Conservation (phyloP, 306 rosid genomes). For the Cucurbita ficifolia region DNA sequence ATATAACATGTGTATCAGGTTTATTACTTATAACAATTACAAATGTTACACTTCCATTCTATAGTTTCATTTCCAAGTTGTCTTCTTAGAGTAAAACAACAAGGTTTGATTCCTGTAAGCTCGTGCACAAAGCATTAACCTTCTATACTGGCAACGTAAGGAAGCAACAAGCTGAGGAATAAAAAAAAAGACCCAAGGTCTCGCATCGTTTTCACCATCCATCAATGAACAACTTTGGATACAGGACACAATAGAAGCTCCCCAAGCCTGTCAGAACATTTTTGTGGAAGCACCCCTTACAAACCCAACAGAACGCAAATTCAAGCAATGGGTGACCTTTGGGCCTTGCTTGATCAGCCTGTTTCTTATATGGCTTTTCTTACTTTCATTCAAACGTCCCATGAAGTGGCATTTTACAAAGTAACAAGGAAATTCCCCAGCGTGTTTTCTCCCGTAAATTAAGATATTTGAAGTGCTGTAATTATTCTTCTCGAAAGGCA, state of each 20-base stretch:
- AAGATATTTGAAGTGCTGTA: too few relatives aligned
- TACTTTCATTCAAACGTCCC: background rate
- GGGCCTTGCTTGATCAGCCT: background rate
- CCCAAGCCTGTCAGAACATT: background rate
- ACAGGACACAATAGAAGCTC: background rate
- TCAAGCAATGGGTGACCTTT: background rate
- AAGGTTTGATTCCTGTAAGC: background rate
- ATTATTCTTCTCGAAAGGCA: background rate
- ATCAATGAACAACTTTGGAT: background rate
- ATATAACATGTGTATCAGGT: background rate
- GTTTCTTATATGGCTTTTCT: background rate
- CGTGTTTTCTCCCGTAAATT: background rate
- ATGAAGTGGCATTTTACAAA: background rate
- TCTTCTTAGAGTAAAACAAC: background rate
- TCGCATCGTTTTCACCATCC: background rate
- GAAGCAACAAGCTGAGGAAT: background rate
- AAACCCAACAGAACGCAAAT: background rate
- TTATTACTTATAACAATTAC: background rate
- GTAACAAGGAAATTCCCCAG: background rate
- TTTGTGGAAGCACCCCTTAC: background rate
- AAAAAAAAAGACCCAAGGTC: background rate
- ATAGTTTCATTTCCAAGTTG: background rate
- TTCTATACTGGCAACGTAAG: background rate
- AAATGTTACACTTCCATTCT: background rate
- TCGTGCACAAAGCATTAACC: background rate